phyloP scores from a whole-genome alignment of 805 yeast species.

The Candida krabiensis region DNA sequence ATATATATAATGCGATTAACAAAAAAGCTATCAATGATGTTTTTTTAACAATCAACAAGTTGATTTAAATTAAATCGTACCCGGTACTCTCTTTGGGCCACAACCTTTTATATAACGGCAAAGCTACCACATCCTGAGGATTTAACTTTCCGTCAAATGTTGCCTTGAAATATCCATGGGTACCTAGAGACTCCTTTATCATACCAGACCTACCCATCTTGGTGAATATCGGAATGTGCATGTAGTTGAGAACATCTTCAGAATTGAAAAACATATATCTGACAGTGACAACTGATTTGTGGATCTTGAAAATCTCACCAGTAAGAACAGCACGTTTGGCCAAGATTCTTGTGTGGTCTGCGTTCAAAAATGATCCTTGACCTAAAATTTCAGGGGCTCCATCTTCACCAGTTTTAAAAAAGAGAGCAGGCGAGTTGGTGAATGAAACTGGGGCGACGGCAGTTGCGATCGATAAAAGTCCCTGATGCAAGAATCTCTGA shows the following conservation, averaged over 20 bases:
- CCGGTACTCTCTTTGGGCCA: slow-evolving; percentile 69
- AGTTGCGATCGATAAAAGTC: slow-evolving; percentile 73
- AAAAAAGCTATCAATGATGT: no score
- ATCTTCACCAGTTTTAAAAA: slow-evolving; percentile 59
- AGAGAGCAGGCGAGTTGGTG: slow-evolving; percentile 80
- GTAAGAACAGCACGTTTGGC: slow-evolving; percentile 89
- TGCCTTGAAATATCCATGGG: slow-evolving; percentile 97
- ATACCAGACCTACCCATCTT: slow-evolving; percentile 92
- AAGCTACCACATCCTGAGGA: slow-evolving; percentile 90
- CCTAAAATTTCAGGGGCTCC: slow-evolving; percentile 71
- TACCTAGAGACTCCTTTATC: slow-evolving; percentile 93
- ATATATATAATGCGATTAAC: no score
- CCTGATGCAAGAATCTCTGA: slow-evolving; percentile 81
- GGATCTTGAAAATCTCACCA: slow-evolving; percentile 94
- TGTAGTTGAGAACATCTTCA: slow-evolving; percentile 86
- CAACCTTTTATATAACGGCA: slow-evolving; percentile 90
- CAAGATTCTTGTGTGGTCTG: slow-evolving; percentile 79
- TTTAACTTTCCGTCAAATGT: slow-evolving; percentile 87
- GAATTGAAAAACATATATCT: slow-evolving; percentile 96
- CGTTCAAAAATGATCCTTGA: slow-evolving; percentile 84
- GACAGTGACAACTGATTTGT: slow-evolving; percentile 85
- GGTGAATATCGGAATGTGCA: slow-evolving; percentile 89
- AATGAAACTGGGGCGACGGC: slow-evolving; percentile 85
- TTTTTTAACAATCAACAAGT: no score
- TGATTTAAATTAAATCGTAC: no score